Evolutionary conservation across 352 stramenopile species (phyloP).

Genomic region (Pythium brachiatum): DNA sequence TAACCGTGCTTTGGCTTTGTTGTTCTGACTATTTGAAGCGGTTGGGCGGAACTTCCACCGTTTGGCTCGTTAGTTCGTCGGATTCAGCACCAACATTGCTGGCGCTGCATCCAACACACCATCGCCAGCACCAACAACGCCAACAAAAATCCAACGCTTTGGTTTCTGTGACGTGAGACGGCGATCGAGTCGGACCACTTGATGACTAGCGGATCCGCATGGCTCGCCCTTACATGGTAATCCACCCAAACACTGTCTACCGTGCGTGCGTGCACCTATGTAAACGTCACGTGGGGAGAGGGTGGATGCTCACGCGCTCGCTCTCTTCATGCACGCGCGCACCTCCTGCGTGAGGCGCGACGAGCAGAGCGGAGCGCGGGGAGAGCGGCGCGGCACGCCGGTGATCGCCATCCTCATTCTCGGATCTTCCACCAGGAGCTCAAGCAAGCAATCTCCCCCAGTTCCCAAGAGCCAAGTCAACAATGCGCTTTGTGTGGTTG

Average conservation of each 20-base stretch:
- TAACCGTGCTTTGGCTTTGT: not conserved
- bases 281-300: not conserved
- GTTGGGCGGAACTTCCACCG: not conserved
- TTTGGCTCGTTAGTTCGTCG: not conserved
- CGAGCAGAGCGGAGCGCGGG: too few species aligned
- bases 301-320: not conserved
- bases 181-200: not conserved
- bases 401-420: constrained; percentile 10
- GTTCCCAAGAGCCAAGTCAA: not conserved
- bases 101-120: not conserved
- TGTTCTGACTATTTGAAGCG: not conserved
- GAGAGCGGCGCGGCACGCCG: not conserved
- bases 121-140: not conserved
- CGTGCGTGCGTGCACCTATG: not conserved
- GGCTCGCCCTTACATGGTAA: not conserved
- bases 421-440: constrained; percentile 1
- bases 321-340: not conserved
- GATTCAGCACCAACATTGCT: not conserved
- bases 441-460: constrained; percentile 2
- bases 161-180: not conserved
- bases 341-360: too few species aligned
- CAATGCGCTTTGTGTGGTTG: constrained; percentile 18
- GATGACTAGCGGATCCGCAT: not conserved
- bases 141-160: not conserved
- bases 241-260: not conserved